Evolutionary conservation across 768 basidiomycete genomes (phyloP), one percentile per base, ranked within the genome.

Genomic region (Russula ochroleuca): DNA sequence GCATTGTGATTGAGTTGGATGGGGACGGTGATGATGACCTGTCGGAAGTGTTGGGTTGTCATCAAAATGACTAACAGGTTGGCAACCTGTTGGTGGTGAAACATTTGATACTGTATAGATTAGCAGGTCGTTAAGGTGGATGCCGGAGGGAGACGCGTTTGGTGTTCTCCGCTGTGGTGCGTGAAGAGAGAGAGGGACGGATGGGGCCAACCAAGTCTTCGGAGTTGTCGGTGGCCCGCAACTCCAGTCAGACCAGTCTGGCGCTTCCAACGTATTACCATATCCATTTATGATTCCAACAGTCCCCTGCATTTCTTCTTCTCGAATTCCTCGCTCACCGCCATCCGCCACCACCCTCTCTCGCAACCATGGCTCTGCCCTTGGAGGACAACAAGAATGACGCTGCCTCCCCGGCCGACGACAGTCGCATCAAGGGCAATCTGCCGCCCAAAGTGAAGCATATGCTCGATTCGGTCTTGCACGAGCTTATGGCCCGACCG

Each of bases 1-100:
- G 85, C 0, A 74, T 86, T 23, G 80, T 85, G 52, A 70, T 88
- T 35, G 77, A 82, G 25, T 72, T 85, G 4, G 81, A 84, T 43
- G 75, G 72, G 3, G 68, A 69, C 8, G 68, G 59, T 19, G 61
- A 64, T 15, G 25, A 50, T n/a, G 33, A 50, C 19, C 17, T 49
- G 35, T 13, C n/a, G 15, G 33, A 28, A 2, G 3, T 35, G 35
- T 35, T 10, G 35, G 35, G 10, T 8, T 35, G 35, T 35, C 35
- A 35, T 35, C 35, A 35, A 35, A 35, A 35, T 35, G 35, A 35
- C 35, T 35, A 35, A 35, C 35, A 10, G 35, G 35, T 35, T 35
- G 35, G 8, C 10, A 35, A 10, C 35, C 35, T 10, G 35, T 10
- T 10, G 6, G 38, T 38, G 38, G 38, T 38, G 38, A 38, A 38